Percentiles rank a stretch among this genome's conserved stretches.
These are phyloP conservation scores for Nemania diffusa DNA, from an alignment of 2,329 filamentous ascomycete species.

Conservation along the genomic window DNA sequence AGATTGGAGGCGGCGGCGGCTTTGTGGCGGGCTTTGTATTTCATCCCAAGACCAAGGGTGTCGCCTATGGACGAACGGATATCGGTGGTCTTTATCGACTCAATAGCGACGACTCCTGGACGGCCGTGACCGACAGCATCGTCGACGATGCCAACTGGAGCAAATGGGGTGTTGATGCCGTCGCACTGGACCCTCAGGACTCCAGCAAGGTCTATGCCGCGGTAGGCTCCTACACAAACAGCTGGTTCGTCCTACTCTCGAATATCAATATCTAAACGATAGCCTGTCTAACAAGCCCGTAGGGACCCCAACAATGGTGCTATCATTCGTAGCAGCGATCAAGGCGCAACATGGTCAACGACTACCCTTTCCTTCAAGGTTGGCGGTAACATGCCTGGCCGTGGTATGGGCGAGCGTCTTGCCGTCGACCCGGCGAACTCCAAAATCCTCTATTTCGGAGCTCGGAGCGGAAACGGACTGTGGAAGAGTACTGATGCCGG, in stretches of 20 bases:
- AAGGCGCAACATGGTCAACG: slow-evolving; percentile 62
- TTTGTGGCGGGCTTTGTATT: slow-evolving; percentile 68
- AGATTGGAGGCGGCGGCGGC: slow-evolving; percentile 66
- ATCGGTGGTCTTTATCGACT: slow-evolving; percentile 67
- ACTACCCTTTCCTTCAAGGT: slow-evolving; percentile 67
- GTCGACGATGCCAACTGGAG: slow-evolving; percentile 59
- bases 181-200: slow-evolving; percentile 66
- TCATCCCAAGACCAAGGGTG: slow-evolving; percentile 60
- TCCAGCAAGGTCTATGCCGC: slow-evolving; percentile 63
- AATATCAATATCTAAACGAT: not conserved
- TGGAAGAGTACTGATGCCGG: slow-evolving; percentile 68
- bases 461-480: slow-evolving; percentile 67
- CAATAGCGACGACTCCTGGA: slow-evolving; percentile 66
- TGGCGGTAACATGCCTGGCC: slow-evolving; percentile 70
- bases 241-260: slow-evolving; percentile 53
- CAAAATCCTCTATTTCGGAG: slow-evolving; percentile 67
- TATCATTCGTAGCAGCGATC: slow-evolving; percentile 65
- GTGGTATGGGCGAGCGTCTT: slow-evolving; percentile 68
- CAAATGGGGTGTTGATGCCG: slow-evolving; percentile 66
- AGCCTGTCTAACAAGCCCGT: not conserved
- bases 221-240: slow-evolving; percentile 68
- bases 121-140: slow-evolving; percentile 60
- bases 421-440: slow-evolving; percentile 68
- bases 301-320: slow-evolving; percentile 65
- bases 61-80: slow-evolving; percentile 67